These are phyloP conservation scores for Vitis hybrid DNA, from an alignment of 177 flowering plant species.

Conservation along the genomic window DNA sequence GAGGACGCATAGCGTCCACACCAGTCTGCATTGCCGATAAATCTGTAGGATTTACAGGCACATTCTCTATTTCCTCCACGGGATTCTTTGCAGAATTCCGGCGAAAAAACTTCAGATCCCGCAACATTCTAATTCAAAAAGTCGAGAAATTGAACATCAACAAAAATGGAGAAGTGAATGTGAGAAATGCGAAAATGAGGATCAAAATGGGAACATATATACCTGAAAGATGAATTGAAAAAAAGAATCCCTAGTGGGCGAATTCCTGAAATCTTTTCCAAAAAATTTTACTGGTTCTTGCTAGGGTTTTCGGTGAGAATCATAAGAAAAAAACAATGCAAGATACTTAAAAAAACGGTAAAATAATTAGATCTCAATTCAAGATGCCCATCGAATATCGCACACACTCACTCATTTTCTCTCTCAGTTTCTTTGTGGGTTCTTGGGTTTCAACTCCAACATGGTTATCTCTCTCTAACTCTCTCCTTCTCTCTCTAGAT, in stretches of 20 bases:
- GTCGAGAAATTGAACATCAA: not conserved
- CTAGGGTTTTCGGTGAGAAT: slow-evolving; percentile 8
- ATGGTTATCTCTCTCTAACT: not conserved
- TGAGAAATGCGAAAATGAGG: not conserved
- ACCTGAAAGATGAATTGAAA: slow-evolving; percentile 61
- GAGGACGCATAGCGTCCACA: slow-evolving; percentile 48
- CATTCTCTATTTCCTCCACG: slow-evolving; percentile 72
- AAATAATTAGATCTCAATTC: slow-evolving; percentile 11
- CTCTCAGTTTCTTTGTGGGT: slow-evolving; percentile 9
- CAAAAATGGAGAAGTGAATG: not conserved
- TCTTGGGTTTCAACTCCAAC: too few species aligned
- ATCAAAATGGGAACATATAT: not conserved
- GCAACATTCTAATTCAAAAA: slow-evolving; percentile 58
- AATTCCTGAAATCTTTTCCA: slow-evolving; percentile 39
- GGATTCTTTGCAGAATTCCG: slow-evolving; percentile 52
- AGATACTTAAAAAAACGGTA: not conserved
- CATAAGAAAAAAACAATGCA: not conserved
- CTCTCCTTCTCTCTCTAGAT: slow-evolving; percentile 5
- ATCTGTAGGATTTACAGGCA: slow-evolving; percentile 47
- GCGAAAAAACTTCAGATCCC: slow-evolving; percentile 63
- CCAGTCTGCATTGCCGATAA: slow-evolving; percentile 15
- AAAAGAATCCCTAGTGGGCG: slow-evolving; percentile 39
- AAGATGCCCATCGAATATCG: not conserved
- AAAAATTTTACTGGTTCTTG: slow-evolving; percentile 7
- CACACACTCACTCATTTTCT: slow-evolving; percentile 1